Evolutionary conservation across 495 filamentous ascomycete genomes (phyloP).

Genomic region (Coniosporium apollinis): DNA sequence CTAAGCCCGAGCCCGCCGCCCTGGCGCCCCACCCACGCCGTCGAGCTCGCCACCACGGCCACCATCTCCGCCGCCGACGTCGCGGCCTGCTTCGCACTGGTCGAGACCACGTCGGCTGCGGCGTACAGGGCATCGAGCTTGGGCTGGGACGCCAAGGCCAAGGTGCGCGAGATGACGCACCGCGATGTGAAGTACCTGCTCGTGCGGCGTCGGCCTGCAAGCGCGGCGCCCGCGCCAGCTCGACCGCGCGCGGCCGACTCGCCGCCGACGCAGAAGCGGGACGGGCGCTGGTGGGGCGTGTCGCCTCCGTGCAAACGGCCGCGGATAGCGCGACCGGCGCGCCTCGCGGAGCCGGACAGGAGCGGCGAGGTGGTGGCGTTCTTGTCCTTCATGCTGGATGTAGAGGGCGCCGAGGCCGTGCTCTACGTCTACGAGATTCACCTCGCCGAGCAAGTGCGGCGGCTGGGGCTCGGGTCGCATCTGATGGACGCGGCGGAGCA

Average conservation of each 20-base stretch:
- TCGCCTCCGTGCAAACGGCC: background rate
- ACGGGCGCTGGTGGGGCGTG: background rate
- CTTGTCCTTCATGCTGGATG: slow-evolving; percentile 66
- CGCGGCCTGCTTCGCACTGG: slow-evolving; percentile 48
- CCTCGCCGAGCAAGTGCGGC: slow-evolving; percentile 36
- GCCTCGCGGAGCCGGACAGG: background rate
- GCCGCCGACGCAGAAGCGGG: background rate
- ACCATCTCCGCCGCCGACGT: slow-evolving; percentile 37
- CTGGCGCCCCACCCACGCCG: slow-evolving; percentile 14
- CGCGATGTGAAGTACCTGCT: slow-evolving; percentile 34
- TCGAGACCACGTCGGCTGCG: slow-evolving; percentile 47
- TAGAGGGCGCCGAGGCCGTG: slow-evolving; percentile 57
- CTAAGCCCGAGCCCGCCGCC: too few species aligned
- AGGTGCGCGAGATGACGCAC: slow-evolving; percentile 59
- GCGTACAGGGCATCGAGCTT: slow-evolving; percentile 46
- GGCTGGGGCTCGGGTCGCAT: slow-evolving; percentile 25
- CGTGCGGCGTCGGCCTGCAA: slow-evolving; percentile 3
- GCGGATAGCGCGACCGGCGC: background rate
- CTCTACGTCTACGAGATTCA: slow-evolving; percentile 87
- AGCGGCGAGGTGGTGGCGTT: slow-evolving; percentile 34
- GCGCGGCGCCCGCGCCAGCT: background rate
- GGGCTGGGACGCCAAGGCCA: slow-evolving; percentile 56
- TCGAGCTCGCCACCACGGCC: slow-evolving; percentile 31
- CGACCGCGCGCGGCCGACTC: background rate
- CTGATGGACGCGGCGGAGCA: slow-evolving; percentile 19